Conservation (phyloP, 176 grass and related monocot species). For the Metroxylon sagu region DNA sequence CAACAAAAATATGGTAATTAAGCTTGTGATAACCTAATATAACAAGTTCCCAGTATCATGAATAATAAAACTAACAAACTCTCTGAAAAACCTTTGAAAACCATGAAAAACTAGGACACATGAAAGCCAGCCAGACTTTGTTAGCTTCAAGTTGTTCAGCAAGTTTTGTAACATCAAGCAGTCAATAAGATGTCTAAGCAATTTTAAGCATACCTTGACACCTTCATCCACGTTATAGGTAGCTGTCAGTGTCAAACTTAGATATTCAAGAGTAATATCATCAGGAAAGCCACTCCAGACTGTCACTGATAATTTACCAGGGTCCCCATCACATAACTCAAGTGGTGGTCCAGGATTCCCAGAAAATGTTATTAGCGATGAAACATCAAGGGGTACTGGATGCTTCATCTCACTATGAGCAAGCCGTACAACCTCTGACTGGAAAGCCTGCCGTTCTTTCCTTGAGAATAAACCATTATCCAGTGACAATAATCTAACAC, state of each 20-base stretch:
- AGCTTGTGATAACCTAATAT: no score
- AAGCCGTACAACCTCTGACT: slow-evolving; percentile 86
- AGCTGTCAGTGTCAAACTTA: slow-evolving; percentile 72
- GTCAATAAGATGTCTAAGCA: not conserved
- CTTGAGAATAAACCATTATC: slow-evolving; percentile 65
- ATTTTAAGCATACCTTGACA: slow-evolving; percentile 64
- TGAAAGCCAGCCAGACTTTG: no score
- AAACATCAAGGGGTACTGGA: slow-evolving; percentile 91
- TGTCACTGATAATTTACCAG: slow-evolving; percentile 67
- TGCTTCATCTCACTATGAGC: slow-evolving; percentile 95
- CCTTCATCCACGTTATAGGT: slow-evolving; percentile 76
- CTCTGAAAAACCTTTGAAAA: no score
- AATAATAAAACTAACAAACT: no score
- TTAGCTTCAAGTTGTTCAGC: no score
- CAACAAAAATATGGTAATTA: slow-evolving; percentile 16
- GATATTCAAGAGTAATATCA: slow-evolving; percentile 78
- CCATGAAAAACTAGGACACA: no score
- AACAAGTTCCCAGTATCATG: no score
- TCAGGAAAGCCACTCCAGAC: slow-evolving; percentile 93
- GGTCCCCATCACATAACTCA: slow-evolving; percentile 94
- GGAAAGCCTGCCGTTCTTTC: slow-evolving; percentile 85
- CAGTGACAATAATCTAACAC: slow-evolving; percentile 81
- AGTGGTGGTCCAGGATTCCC: slow-evolving; percentile 67
- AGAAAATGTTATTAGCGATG: slow-evolving; percentile 84
- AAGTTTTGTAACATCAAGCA: no score